Conservation (phyloP, 331 rosid species). For the Saraca asoca region DNA sequence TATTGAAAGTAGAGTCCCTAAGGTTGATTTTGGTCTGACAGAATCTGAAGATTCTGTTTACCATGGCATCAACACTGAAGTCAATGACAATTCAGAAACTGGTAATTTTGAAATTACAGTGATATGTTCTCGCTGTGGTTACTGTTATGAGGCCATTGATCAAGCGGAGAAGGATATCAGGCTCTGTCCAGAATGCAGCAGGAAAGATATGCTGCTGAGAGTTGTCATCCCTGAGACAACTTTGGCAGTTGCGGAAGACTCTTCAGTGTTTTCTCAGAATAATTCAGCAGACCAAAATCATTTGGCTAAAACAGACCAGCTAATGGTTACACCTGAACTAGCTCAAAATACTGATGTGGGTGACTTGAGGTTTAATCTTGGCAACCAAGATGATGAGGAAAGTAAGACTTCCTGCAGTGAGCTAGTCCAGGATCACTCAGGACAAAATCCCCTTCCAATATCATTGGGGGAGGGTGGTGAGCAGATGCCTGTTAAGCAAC, state of each 20-base stretch:
- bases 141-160: constrained; percentile 41
- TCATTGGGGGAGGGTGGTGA: constrained; percentile 26
- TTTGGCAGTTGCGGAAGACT: constrained; percentile 30
- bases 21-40: constrained; percentile 6
- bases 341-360: constrained; percentile 37
- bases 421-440: constrained; percentile 32
- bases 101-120: constrained; percentile 42
- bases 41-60: constrained; percentile 29
- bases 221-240: constrained; percentile 40
- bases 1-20: constrained; percentile 17
- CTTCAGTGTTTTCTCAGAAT: constrained; percentile 28
- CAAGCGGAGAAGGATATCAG: constrained; percentile 40
- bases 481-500: constrained; percentile 13
- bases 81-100: constrained; percentile 42
- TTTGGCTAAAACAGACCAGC: constrained; percentile 20
- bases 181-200: constrained; percentile 44
- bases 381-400: constrained; percentile 32
- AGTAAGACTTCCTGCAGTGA: constrained; percentile 42
- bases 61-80: constrained; percentile 38
- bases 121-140: constrained; percentile 63
- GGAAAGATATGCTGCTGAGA: constrained; percentile 28
- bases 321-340: constrained; percentile 20
- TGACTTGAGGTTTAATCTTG: constrained; percentile 37
- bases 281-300: constrained; percentile 31
- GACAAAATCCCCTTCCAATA: constrained; percentile 29